phyloP scores from a whole-genome alignment of 2,329 filamentous ascomycete genomes.

The Raffaelea ambrosiae region DNA sequence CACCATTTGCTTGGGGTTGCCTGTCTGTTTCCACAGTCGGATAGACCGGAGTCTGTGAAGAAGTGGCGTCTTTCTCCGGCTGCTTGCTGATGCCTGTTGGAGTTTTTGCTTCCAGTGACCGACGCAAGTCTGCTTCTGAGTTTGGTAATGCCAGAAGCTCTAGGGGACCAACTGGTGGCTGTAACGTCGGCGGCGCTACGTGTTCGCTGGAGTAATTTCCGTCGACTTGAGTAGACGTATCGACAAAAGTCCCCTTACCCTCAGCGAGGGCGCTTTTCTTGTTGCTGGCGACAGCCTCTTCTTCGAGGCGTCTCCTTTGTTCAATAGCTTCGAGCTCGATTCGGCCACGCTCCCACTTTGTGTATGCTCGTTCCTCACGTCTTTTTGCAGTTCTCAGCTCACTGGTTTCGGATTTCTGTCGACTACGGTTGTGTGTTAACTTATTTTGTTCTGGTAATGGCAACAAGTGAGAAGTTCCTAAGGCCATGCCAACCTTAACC shows the following conservation, averaged over 20 bases:
- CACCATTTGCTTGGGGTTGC: background rate
- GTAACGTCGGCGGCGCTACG: background rate
- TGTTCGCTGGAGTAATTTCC: background rate
- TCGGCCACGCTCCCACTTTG: constrained; percentile 88
- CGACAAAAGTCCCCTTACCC: too few relatives aligned
- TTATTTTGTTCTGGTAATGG: background rate
- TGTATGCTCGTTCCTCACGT: constrained; percentile 69
- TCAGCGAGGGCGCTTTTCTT: background rate
- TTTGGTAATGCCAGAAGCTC: constrained; percentile 49
- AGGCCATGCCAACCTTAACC: constrained; percentile 61
- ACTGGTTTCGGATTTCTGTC: constrained; percentile 38
- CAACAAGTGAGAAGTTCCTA: too few relatives aligned
- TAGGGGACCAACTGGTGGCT: constrained; percentile 28
- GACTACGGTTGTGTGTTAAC: background rate
- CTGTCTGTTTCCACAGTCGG: too few relatives aligned
- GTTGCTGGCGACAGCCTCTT: constrained; percentile 13
- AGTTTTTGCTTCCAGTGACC: background rate
- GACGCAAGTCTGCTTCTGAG: constrained; percentile 29
- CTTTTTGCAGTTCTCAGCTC: constrained; percentile 72
- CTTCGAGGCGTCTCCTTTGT: constrained; percentile 47
- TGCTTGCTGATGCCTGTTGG: too few relatives aligned
- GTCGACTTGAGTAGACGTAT: background rate
- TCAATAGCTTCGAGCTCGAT: constrained; percentile 79
- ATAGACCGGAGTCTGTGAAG: too few relatives aligned
- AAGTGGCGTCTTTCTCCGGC: too few relatives aligned